Conservation (phyloP, 192 early-diverging fungal species). For the Mortierella claussenii region DNA sequence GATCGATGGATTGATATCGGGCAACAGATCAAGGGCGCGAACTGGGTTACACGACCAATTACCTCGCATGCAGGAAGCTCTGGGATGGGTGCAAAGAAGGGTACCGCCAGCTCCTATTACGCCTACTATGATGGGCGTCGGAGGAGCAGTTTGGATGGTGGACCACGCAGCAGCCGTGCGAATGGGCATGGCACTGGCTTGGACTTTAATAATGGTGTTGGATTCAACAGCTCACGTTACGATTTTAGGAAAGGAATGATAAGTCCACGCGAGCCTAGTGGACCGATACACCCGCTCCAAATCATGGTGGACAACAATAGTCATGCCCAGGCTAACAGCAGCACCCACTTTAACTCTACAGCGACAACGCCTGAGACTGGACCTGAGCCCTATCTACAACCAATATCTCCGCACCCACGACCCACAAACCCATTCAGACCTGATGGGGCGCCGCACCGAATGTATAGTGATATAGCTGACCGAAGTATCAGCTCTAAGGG, state of each 20-base stretch:
- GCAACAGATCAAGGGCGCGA: conserved; percentile 37
- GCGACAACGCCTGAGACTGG: no score
- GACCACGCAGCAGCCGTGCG: not conserved
- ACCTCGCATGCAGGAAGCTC: not conserved
- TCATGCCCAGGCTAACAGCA: no score
- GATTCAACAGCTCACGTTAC: not conserved
- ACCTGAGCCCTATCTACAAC: not conserved
- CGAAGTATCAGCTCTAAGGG: conserved; percentile 2
- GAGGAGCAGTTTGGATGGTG: not conserved
- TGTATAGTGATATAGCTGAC: conserved; percentile 14
- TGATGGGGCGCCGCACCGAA: not conserved
- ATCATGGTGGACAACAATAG: not conserved
- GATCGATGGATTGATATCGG: conserved; percentile 45
- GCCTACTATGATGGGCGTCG: no score
- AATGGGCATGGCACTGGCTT: no score
- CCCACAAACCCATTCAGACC: no score
- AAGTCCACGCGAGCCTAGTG: not conserved
- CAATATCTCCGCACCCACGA: no score
- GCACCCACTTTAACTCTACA: no score
- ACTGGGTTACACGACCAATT: conserved; percentile 27
- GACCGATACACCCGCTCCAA: not conserved
- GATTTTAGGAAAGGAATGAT: not conserved
- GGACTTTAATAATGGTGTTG: not conserved
- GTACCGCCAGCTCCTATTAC: no score
- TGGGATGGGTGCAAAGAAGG: not conserved